Conservation (phyloP, 1,284 basidiomycete genomes). For the Sporisorium sorghi region DNA sequence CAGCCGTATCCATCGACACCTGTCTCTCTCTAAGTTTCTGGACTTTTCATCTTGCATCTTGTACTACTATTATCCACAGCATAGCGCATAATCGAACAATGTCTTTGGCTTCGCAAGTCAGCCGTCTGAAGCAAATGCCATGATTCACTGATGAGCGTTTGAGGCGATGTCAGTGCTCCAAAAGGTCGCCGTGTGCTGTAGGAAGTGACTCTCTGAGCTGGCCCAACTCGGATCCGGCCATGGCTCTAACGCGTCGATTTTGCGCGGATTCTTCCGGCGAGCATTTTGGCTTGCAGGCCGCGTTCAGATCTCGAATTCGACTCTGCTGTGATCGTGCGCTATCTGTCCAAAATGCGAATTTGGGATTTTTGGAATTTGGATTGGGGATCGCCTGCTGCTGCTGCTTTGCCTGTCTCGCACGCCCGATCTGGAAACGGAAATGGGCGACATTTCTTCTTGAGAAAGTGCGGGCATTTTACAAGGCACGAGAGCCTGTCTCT, state of each 20-base stretch:
- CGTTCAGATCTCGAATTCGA: background rate
- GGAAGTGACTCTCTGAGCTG: too few species aligned
- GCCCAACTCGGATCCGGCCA: constrained; percentile 26
- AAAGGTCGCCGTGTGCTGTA: too few species aligned
- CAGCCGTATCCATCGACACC: background rate
- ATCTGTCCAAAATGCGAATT: background rate
- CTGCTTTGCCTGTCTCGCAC: background rate
- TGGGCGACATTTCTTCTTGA: constrained; percentile 32
- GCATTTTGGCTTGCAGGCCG: background rate
- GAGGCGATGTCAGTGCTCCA: too few species aligned
- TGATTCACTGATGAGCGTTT: background rate
- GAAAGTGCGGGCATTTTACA: too few species aligned
- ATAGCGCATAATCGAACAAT: constrained; percentile 11
- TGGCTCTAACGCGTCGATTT: background rate
- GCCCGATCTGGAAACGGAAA: constrained; percentile 10
- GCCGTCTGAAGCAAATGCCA: too few species aligned
- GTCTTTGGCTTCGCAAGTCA: too few species aligned
- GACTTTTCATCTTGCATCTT: constrained; percentile 10
- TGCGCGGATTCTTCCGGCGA: constrained; percentile 29
- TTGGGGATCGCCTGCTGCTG: constrained; percentile 1
- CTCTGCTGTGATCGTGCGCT: background rate
- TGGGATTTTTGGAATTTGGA: background rate
- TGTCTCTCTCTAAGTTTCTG: background rate
- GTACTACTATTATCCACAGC: constrained; percentile 15
- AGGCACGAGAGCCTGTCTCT: constrained; percentile 6